Percentiles rank a stretch among this genome's conserved stretches.
These are phyloP conservation scores for Aspergillus candidus DNA, from an alignment of 2,329 filamentous ascomycete genomes.

Conservation along the genomic window DNA sequence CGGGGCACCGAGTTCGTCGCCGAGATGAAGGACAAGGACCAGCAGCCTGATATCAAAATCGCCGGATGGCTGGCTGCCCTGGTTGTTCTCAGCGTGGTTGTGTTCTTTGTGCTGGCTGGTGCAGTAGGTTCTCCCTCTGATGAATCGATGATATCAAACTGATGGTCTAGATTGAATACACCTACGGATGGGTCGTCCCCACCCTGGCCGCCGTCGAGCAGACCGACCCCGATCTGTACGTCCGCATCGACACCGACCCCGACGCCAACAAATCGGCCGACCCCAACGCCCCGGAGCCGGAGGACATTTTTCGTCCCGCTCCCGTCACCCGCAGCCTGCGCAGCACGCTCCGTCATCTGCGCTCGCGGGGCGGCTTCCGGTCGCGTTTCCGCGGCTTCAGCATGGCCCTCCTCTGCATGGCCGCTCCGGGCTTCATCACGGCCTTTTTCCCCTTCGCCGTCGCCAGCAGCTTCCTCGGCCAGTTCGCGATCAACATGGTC, in stretches of 20 bases:
- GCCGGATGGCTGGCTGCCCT: conserved; percentile 22
- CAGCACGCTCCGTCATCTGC: conserved; percentile 55
- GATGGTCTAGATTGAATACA: conserved; percentile 46
- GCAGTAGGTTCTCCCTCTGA: conserved; percentile 20
- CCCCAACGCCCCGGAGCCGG: conserved; percentile 39
- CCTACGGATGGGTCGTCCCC: conserved; percentile 54
- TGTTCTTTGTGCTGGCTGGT: conserved; percentile 19
- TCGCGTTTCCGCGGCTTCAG: conserved; percentile 64
- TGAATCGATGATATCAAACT: background rate
- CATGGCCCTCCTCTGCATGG: conserved; percentile 43
- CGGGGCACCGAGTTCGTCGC: no score
- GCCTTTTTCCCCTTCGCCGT: conserved; percentile 27
- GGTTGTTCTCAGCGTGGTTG: conserved; percentile 23
- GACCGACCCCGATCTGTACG: conserved; percentile 47
- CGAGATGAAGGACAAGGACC: no score
- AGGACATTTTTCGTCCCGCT: conserved; percentile 45
- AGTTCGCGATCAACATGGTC: conserved; percentile 49
- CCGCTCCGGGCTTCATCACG: conserved; percentile 43
- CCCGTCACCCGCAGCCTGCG: conserved; percentile 59
- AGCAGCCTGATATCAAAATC: conserved; percentile 9
- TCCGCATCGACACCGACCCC: conserved; percentile 43
- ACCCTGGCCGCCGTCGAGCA: conserved; percentile 61
- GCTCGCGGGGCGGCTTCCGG: conserved; percentile 56
- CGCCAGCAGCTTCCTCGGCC: conserved; percentile 35
- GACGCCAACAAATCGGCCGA: conserved; percentile 24